Evolutionary conservation across 2,329 filamentous ascomycete species (phyloP), one percentile per base, ranked within the genome.

Genomic region (Dactylellina cionopaga): DNA sequence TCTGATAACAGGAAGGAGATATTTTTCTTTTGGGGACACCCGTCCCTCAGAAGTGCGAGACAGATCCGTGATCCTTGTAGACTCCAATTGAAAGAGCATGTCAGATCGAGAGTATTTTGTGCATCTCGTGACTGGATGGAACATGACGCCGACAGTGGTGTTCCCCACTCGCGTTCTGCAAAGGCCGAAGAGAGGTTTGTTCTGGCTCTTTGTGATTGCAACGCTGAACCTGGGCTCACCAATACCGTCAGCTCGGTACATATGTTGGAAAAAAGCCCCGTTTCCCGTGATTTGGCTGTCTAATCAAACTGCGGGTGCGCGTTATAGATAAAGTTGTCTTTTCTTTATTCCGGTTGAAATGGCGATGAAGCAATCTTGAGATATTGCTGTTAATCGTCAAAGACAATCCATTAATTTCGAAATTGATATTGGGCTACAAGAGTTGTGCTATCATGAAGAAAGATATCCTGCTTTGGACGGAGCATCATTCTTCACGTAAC

Each of bases 11-110:
- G 44, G 59, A 63, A 47, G 29, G 39, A 47, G 44, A 44, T 47
- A 62, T 37, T 54, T 46, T 60, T 44, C 35, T 51, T 60, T 60
- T 60, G 10, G 31, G 43, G 19, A 15, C 17, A 29, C 43, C 41
- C 43, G 41, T n/a, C 25, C 29, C 11, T 39, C 17, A 22, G 63
- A 68, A 56, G 43, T 43, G 58, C 19, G 58, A 65, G 47, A 37
- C 15, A 60, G 68, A 65, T 63, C 31, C 43, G 41, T 46, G 22
- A 72, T 60, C 68, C 68, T 51, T 72, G 59, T 22, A 72, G 19
- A 13, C 39, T 55, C 59, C 35, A 39, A 46, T 37, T 37, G 52
- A 55, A 44, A 49, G 46, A 54, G 52, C 46, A 70, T 49, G 56
- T 60, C 46, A 64, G 52, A 65, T 65, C 60, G 47, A 65, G 35